Evolutionary conservation across 2,329 filamentous ascomycete genomes (phyloP).

Genomic region (Colletotrichum sublineola): DNA sequence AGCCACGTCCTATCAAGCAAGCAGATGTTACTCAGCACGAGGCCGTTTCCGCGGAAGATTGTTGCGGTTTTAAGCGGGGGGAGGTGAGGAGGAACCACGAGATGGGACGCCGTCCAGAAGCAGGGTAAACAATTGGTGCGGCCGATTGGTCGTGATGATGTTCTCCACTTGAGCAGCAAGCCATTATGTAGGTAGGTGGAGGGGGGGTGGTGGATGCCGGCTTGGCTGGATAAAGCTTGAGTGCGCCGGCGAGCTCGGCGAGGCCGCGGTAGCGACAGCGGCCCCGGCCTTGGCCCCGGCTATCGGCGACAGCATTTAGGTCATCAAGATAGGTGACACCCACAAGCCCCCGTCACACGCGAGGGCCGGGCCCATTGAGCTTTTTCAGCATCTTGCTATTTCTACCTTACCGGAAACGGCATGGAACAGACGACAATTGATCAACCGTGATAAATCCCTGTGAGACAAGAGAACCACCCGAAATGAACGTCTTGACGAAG

Average conservation of each 20-base stretch:
- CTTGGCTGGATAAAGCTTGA: slow-evolving; percentile 37
- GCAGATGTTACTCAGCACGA: slow-evolving; percentile 1
- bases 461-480: not conserved
- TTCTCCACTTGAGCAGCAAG: slow-evolving; percentile 29
- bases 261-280: not conserved
- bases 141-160: slow-evolving; percentile 19
- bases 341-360: not conserved
- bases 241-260: slow-evolving; percentile 3
- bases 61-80: not conserved
- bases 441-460: not conserved
- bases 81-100: not conserved
- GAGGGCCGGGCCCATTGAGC: not conserved
- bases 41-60: not conserved
- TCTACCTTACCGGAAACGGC: not conserved
- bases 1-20: slow-evolving; percentile 15
- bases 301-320: slow-evolving; percentile 6
- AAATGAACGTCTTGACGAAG: no score
- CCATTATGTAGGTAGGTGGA: slow-evolving; percentile 29
- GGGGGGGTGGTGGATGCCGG: slow-evolving; percentile 33
- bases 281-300: slow-evolving; percentile 6
- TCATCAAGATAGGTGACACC: not conserved
- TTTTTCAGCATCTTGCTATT: not conserved
- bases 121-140: slow-evolving; percentile 7
- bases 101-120: not conserved
- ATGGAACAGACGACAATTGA: not conserved